Evolutionary conservation across 495 filamentous ascomycete species (phyloP).

Genomic region (Tirmania nivea): DNA sequence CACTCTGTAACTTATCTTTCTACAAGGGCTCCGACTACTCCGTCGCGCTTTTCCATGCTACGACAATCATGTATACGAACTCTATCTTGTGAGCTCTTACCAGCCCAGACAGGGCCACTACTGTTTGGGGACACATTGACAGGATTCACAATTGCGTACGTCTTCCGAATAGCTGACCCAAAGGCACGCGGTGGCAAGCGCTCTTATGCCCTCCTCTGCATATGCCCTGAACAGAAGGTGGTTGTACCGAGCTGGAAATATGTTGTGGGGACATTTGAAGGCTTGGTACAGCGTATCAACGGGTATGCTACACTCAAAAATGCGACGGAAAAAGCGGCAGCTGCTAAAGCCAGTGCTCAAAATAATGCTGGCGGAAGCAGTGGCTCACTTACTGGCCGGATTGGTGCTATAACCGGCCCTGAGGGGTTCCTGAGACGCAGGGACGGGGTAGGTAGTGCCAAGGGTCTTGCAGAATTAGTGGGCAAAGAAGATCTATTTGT

Average conservation of each 20-base stretch:
- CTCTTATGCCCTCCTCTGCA: constrained; percentile 72
- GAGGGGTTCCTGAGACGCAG: constrained; percentile 20
- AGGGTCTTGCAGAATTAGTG: constrained; percentile 66
- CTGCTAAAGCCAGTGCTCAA: not conserved
- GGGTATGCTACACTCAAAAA: constrained; percentile 13
- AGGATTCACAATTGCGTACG: constrained; percentile 80
- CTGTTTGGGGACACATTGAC: constrained; percentile 65
- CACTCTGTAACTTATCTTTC: constrained; percentile 77
- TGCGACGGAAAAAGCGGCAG: not conserved
- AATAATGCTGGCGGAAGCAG: not conserved
- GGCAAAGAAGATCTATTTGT: constrained; percentile 76
- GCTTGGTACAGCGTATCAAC: constrained; percentile 53
- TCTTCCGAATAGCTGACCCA: constrained; percentile 73
- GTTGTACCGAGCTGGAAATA: constrained; percentile 55
- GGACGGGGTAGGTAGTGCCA: constrained; percentile 10
- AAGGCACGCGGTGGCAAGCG: constrained; percentile 70
- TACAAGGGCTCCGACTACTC: constrained; percentile 54
- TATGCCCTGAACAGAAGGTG: constrained; percentile 45
- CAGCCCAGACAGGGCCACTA: constrained; percentile 52
- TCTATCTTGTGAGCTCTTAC: constrained; percentile 64
- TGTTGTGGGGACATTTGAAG: constrained; percentile 53
- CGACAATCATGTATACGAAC: constrained; percentile 72
- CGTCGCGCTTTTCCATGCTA: constrained; percentile 59
- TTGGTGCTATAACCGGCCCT: constrained; percentile 8
- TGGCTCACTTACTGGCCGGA: not conserved